Percentiles rank a stretch among this genome's conserved stretches.
phyloP scores from a whole-genome alignment of 352 stramenopile genomes.

The Thraustotheca clavata region DNA sequence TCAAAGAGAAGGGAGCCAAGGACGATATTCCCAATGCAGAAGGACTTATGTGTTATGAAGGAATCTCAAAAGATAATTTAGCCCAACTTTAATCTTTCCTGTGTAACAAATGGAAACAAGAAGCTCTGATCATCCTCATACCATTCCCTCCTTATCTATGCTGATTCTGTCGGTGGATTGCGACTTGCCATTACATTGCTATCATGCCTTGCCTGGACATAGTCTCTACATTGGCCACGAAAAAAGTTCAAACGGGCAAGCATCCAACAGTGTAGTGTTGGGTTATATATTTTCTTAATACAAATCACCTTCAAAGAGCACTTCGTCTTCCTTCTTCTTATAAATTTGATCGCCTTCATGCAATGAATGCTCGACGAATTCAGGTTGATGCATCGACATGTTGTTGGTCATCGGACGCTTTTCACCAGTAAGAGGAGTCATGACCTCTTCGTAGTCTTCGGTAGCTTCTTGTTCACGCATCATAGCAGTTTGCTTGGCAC shows the following conservation, averaged over 20 bases:
- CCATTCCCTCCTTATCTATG: too few species aligned
- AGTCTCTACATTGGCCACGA: too few species aligned
- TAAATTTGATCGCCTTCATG: conserved; percentile 86
- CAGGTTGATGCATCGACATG: conserved; percentile 41
- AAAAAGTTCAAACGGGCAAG: too few species aligned
- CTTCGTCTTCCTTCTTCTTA: conserved; percentile 68
- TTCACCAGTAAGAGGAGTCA: conserved; percentile 76
- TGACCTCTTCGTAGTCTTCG: conserved; percentile 87
- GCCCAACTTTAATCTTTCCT: conserved; percentile 30
- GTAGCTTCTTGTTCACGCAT: conserved; percentile 83
- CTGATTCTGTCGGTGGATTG: too few species aligned
- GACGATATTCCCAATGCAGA: conserved; percentile 88
- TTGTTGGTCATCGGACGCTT: conserved; percentile 39
- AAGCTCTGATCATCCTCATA: too few species aligned
- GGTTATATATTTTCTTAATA: conserved; percentile 29
- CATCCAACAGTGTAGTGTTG: neutral
- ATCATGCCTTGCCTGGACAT: too few species aligned
- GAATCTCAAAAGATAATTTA: conserved; percentile 48
- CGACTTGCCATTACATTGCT: too few species aligned
- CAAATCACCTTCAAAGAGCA: conserved; percentile 86
- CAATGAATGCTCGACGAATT: conserved; percentile 67
- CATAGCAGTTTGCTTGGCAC: conserved; percentile 68
- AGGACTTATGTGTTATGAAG: conserved; percentile 94
- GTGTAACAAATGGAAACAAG: too few species aligned
- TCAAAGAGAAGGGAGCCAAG: conserved; percentile 90